Base-by-base conservation (phyloP, 768 basidiomycete genomes). In the Lactarius sp. region DNA sequence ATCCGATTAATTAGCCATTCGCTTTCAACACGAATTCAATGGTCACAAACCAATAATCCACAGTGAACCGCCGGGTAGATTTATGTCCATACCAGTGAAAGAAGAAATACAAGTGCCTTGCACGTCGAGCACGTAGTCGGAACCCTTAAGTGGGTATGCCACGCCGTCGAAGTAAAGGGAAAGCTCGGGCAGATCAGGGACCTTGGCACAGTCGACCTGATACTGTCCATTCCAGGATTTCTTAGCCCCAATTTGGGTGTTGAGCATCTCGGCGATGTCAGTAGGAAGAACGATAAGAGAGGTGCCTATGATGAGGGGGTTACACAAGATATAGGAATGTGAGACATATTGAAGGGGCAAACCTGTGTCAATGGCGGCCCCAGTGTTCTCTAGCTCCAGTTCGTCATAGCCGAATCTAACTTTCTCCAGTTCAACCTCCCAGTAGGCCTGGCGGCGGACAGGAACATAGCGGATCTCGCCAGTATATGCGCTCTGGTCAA, bases 191-290 rank as follows among this genome's bases (percentile, higher is more conserved):
- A 99, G 84, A 33, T 71, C 73, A n/a, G 91, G 79, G 66, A 98
- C 87, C 71, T 84, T 93, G 64, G 84, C 77, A 74, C 97, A 98
- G 68, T 94, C 92, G 65, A 99, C 80, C 31, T 85, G 85, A 72
- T 96, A 97, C 75, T 98, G 96, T 46, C 96, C 97, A 72, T 90
- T 97, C 95, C 95, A 98, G 2, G 87, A 85, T 72, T 88, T 92
- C 77, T 83, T 90, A 14, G 96, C 96, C 63, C 97, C 97, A 58
- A 99, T 97, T 74, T 90, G 86, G 37, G 88, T 79, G 77, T 99
- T 98, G 70, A 99, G 79, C 92, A 99, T 92, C 80, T 99, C 97
- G 57, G 97, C 95, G 59, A 98, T 82, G 71, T 98, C 96, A 61
- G 87, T 86, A 56, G 96, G 96, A 55, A 96, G 79, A 54, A 89